Conservation (phyloP, 345 rosid genomes). For the Salix caprea region DNA sequence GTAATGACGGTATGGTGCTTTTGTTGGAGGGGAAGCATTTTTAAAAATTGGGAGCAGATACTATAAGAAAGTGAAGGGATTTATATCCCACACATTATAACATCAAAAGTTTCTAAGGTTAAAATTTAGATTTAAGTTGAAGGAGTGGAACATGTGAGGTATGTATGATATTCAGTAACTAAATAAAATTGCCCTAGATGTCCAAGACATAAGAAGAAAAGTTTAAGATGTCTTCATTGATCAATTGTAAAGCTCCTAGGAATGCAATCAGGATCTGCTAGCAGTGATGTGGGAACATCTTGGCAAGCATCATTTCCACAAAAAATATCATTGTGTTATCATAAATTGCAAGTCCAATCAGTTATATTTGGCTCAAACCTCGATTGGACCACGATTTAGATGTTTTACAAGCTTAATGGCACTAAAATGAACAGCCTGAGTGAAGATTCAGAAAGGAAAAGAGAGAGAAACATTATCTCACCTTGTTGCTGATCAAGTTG, state of each 20-base stretch:
- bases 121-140: not conserved
- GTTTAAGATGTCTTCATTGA: not conserved
- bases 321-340: not conserved
- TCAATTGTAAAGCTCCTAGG: not conserved
- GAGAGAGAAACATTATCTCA: constrained; percentile 8
- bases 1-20: not conserved
- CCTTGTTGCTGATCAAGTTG: constrained; percentile 95
- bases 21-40: not conserved
- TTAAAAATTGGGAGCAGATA: not conserved
- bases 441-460: not conserved
- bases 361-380: not conserved
- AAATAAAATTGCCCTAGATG: not conserved
- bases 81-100: not conserved
- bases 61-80: not conserved
- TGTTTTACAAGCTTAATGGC: not conserved
- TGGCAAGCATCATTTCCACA: not conserved
- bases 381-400: not conserved
- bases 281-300: not conserved
- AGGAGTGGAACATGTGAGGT: not conserved
- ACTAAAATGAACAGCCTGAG: not conserved
- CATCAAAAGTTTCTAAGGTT: not conserved
- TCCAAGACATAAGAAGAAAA: not conserved
- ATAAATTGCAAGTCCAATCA: not conserved
- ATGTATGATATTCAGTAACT: not conserved
- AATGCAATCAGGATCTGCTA: not conserved